A percentile compares a stretch with the other conserved stretches of the same genome.
Evolutionary conservation across 225 moss, liverwort and hornwort genomes (phyloP).

Genomic region (Pseudisothecium myosuroides): DNA sequence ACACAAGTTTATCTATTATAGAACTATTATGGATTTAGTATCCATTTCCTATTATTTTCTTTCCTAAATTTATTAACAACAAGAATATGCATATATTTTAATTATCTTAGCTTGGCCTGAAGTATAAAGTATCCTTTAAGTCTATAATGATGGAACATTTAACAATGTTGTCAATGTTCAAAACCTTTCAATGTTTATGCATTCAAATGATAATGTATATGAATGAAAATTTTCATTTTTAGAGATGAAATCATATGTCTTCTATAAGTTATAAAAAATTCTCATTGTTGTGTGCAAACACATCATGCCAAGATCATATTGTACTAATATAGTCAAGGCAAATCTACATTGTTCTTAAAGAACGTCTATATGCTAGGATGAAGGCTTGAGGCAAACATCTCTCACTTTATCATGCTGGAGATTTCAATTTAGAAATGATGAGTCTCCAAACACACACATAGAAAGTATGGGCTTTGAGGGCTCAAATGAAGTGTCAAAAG

Average conservation of each 20-base stretch:
- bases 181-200: not conserved
- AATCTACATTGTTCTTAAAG: too few species aligned
- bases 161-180: not conserved
- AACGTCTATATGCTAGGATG: too few species aligned
- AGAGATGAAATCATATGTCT: not conserved
- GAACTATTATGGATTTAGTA: not conserved
- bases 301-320: too few species aligned
- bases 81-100: not conserved
- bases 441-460: too few species aligned
- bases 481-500: not conserved
- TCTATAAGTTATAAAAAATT: not conserved
- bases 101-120: not conserved
- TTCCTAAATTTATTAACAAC: not conserved
- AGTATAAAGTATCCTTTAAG: not conserved
- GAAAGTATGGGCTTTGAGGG: fast-evolving
- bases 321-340: too few species aligned
- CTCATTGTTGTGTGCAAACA: too few species aligned
- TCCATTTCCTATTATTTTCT: not conserved
- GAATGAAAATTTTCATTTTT: not conserved
- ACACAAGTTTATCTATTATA: not conserved
- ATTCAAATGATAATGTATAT: not conserved
- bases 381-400: too few species aligned
- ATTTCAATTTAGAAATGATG: too few species aligned
- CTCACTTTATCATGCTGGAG: fast-evolving
- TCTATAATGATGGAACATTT: not conserved